These are phyloP conservation scores for Penicillium samsonianum DNA, from an alignment of 495 filamentous ascomycete species.

Conservation along the genomic window DNA sequence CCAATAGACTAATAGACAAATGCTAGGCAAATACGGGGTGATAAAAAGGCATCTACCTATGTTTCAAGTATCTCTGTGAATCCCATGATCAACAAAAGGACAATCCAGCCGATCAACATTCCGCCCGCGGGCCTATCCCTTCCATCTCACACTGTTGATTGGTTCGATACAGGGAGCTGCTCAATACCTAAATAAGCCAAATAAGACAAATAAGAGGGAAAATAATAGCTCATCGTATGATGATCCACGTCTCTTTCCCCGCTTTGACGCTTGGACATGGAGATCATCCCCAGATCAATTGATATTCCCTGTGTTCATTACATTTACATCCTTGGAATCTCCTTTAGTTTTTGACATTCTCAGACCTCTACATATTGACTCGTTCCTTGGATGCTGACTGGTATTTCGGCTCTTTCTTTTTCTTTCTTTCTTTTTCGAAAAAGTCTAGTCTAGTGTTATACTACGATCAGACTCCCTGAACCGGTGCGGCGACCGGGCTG, in stretches of 20 bases:
- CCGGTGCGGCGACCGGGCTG: neutral
- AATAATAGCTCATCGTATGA: neutral
- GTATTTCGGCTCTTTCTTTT: neutral
- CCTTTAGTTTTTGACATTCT: neutral
- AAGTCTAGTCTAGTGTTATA: neutral
- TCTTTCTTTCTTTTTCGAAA: neutral
- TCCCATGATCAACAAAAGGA: slow-evolving; percentile 10
- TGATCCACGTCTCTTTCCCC: slow-evolving; percentile 19
- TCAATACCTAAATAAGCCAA: neutral
- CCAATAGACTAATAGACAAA: no score
- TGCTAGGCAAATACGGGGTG: neutral
- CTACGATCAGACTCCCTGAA: neutral
- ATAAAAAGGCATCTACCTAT: neutral
- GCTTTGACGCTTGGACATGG: slow-evolving; percentile 23
- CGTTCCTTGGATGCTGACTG: neutral
- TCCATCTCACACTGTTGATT: slow-evolving; percentile 15
- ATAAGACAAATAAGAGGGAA: neutral
- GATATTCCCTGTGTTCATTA: neutral
- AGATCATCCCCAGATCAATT: slow-evolving; percentile 17
- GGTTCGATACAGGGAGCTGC: slow-evolving; percentile 7
- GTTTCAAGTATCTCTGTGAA: neutral
- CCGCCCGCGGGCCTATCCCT: slow-evolving; percentile 23
- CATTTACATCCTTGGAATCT: neutral
- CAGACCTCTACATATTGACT: neutral
- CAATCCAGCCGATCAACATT: slow-evolving; percentile 32